phyloP scores from a whole-genome alignment of 345 rosid genomes.

The Gossypium anomalum region DNA sequence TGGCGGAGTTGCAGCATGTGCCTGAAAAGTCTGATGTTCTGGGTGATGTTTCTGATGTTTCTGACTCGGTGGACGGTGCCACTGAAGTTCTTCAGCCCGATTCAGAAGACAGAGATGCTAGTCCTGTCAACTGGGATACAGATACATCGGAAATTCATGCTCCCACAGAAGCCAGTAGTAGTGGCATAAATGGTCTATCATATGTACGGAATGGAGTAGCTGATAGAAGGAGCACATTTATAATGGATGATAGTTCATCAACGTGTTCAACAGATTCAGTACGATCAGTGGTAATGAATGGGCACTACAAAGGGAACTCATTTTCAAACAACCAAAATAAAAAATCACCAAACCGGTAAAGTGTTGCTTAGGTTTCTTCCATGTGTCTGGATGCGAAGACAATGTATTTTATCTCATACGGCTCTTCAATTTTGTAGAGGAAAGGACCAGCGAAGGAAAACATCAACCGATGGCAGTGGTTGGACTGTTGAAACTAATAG shows the following conservation, averaged over 20 bases:
- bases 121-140: slow-evolving; percentile 77
- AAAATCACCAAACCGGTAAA: slow-evolving; percentile 53
- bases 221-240: slow-evolving; percentile 52
- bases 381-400: neutral
- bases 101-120: slow-evolving; percentile 74
- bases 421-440: slow-evolving; percentile 33
- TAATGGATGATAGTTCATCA: slow-evolving; percentile 88
- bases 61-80: slow-evolving; percentile 71
- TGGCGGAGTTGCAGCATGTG: slow-evolving; percentile 39
- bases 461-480: slow-evolving; percentile 34
- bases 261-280: slow-evolving; percentile 80
- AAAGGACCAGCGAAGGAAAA: slow-evolving; percentile 45
- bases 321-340: slow-evolving; percentile 38
- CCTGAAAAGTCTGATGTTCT: slow-evolving; percentile 59
- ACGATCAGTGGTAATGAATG: slow-evolving; percentile 56
- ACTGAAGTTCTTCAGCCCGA: slow-evolving; percentile 68
- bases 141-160: slow-evolving; percentile 71
- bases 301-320: slow-evolving; percentile 47
- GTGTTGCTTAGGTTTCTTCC: neutral
- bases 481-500: slow-evolving; percentile 42
- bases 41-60: slow-evolving; percentile 71
- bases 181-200: slow-evolving; percentile 46
- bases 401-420: slow-evolving; percentile 14
- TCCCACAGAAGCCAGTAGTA: slow-evolving; percentile 50
- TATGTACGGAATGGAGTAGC: slow-evolving; percentile 54